Percentiles rank a stretch among this genome's conserved stretches.
These are phyloP conservation scores for Cryptococcus maquisensis DNA, from an alignment of 1,284 basidiomycete species.

Conservation along the genomic window DNA sequence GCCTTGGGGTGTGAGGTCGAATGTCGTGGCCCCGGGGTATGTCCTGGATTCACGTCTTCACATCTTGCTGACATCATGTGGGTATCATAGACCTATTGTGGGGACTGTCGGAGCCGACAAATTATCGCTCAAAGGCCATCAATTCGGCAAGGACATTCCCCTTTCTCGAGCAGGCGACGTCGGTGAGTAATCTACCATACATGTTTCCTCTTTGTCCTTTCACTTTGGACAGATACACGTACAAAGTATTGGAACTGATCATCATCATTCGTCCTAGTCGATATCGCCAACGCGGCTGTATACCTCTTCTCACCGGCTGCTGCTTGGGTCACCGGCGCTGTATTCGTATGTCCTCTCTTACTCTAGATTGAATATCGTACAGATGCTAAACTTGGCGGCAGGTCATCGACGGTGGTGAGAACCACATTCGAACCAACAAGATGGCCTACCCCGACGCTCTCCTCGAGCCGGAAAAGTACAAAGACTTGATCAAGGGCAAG, in stretches of 20 bases:
- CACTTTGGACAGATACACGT: no score
- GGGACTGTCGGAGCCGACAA: conserved; percentile 81
- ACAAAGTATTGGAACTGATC: no score
- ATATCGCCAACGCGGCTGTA: conserved; percentile 74
- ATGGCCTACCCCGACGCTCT: conserved; percentile 45
- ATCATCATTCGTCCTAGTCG: conserved; percentile 47
- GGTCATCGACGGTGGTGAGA: conserved; percentile 47
- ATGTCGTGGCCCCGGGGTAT: conserved; percentile 77
- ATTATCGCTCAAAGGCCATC: conserved; percentile 54
- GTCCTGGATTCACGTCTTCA: conserved; percentile 8
- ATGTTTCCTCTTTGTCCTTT: no score
- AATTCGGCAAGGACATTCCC: conserved; percentile 50
- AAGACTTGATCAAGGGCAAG: conserved; percentile 15
- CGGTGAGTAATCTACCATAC: conserved; percentile 36
- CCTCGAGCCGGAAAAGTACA: conserved; percentile 41
- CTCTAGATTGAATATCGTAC: background rate
- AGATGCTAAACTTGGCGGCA: conserved; percentile 4
- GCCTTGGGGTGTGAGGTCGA: conserved; percentile 86
- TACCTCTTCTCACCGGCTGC: conserved; percentile 90
- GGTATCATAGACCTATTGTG: conserved; percentile 60
- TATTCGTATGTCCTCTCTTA: conserved; percentile 25
- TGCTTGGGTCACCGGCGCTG: conserved; percentile 70
- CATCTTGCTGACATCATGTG: background rate
- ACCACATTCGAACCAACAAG: conserved; percentile 29
- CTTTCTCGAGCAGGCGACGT: conserved; percentile 64